Evolutionary conservation across 2,329 filamentous ascomycete species (phyloP).

Genomic region (Trichoderma lentiforme): DNA sequence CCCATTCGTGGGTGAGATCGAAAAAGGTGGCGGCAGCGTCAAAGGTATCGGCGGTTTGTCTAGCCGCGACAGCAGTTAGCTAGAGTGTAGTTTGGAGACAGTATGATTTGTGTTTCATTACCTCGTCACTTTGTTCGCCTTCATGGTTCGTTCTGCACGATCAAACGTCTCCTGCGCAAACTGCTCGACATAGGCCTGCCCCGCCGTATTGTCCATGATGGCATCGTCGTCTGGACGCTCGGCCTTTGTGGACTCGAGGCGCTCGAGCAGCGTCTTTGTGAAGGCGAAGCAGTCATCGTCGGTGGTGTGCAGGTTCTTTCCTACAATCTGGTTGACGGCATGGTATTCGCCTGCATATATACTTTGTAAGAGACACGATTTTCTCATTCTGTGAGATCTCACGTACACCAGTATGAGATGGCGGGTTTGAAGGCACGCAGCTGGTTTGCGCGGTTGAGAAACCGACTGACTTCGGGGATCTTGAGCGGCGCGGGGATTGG

Average conservation of each 20-base stretch:
- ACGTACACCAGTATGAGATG: conserved; percentile 91
- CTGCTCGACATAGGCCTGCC: conserved; percentile 89
- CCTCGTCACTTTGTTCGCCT: conserved; percentile 79
- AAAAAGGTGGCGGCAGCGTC: conserved; percentile 90
- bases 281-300: conserved; percentile 77
- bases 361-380: not conserved
- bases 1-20: conserved; percentile 84
- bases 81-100: not conserved
- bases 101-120: conserved; percentile 33
- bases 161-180: conserved; percentile 88
- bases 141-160: conserved; percentile 76
- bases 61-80: conserved; percentile 33
- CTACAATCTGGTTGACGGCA: conserved; percentile 87
- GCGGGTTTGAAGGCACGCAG: conserved; percentile 82
- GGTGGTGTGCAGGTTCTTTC: conserved; percentile 70
- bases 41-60: conserved; percentile 91
- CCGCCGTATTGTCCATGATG: conserved; percentile 78
- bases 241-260: conserved; percentile 62
- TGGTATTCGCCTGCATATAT: conserved; percentile 72
- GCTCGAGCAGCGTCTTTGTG: conserved; percentile 84
- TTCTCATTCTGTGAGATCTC: not conserved
- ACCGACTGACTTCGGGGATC: conserved; percentile 77
- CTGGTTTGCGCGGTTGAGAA: conserved; percentile 78
- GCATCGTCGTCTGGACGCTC: conserved; percentile 76
- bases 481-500: conserved; percentile 54